A percentile compares a stretch with the other conserved stretches of the same genome.
phyloP scores from a whole-genome alignment of 768 basidiomycete species.

The Piloderma croceum region DNA sequence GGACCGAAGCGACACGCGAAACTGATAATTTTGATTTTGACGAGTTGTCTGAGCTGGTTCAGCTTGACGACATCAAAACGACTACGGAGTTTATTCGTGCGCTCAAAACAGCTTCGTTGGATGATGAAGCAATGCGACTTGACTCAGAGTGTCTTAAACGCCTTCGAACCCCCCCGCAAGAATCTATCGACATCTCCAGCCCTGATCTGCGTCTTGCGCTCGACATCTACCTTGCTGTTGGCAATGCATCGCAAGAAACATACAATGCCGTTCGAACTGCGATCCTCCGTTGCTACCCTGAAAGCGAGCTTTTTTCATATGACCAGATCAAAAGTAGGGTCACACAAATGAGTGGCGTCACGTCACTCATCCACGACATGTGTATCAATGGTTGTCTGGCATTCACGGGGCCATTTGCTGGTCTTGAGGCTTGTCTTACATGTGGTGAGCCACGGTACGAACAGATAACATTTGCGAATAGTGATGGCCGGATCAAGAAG shows the following conservation, averaged over 20 bases:
- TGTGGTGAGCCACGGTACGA: conserved; percentile 26
- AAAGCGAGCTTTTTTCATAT: conserved; percentile 19
- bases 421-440: conserved; percentile 15
- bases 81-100: conserved; percentile 4
- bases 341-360: conserved; percentile 18
- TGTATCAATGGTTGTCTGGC: conserved; percentile 30
- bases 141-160: conserved; percentile 3
- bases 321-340: conserved; percentile 24
- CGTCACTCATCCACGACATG: conserved; percentile 19
- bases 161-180: conserved; percentile 10
- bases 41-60: too few species aligned
- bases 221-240: conserved; percentile 12
- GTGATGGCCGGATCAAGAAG: neutral
- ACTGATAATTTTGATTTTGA: too few species aligned
- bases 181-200: conserved; percentile 6
- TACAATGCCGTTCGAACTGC: conserved; percentile 8
- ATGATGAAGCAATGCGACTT: conserved; percentile 3
- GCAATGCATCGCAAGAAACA: conserved; percentile 11
- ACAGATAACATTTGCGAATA: neutral
- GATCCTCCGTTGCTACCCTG: conserved; percentile 10
- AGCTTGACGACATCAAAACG: conserved; percentile 6
- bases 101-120: conserved; percentile 8
- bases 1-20: too few species aligned
- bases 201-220: conserved; percentile 12
- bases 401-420: conserved; percentile 33